Conservation (phyloP, 371 early-diverging fungal species). For the Nosema granulosis region DNA sequence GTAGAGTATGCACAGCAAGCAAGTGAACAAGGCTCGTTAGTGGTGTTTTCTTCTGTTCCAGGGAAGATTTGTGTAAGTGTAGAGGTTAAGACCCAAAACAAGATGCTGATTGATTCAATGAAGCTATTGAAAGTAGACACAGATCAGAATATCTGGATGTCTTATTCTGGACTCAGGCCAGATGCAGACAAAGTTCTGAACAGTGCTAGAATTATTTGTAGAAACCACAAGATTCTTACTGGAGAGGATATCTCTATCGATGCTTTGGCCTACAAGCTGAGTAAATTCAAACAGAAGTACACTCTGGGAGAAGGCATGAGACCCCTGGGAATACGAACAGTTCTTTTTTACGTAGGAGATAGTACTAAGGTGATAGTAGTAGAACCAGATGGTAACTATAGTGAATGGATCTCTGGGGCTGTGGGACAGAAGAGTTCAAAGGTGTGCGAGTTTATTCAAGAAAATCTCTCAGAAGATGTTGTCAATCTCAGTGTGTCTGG, state of each 20-base stretch:
- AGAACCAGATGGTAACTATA: conserved; percentile 96
- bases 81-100: conserved; percentile 87
- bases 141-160: conserved; percentile 91
- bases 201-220: conserved; percentile 44
- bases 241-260: conserved; percentile 82
- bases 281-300: conserved; percentile 74
- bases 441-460: conserved; percentile 36
- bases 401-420: conserved; percentile 80
- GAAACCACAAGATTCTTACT: conserved; percentile 56
- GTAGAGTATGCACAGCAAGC: conserved; percentile 99
- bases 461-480: conserved; percentile 20
- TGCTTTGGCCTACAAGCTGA: conserved; percentile 71
- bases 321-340: conserved; percentile 94
- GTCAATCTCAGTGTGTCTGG: conserved; percentile 34
- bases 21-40: conserved; percentile 81
- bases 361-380: conserved; percentile 88
- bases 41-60: conserved; percentile 53
- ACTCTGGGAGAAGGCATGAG: conserved; percentile 95
- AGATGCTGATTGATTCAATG: conserved; percentile 89
- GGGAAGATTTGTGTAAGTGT: conserved; percentile 67
- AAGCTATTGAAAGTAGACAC: conserved; percentile 90
- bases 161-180: conserved; percentile 68
- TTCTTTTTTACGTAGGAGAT: conserved; percentile 82
- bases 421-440: conserved; percentile 61
- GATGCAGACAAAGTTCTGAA: conserved; percentile 63